Base-by-base conservation (phyloP, 192 early-diverging fungal genomes). In the Coemansia sp. region DNA sequence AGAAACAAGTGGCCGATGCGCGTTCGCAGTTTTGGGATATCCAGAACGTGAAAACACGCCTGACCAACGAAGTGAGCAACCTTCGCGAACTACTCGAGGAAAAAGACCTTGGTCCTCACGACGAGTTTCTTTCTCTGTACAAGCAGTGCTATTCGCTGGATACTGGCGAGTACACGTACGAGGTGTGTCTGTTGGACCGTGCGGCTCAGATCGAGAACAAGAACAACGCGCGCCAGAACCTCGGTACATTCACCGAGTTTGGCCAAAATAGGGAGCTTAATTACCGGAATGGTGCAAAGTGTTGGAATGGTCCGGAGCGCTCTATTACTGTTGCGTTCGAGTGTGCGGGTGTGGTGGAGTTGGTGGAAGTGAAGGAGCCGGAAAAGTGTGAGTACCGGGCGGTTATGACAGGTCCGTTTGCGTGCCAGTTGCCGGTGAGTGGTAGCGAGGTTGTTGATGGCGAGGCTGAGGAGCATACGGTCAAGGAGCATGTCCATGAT, bases 281-380 rank as follows among this genome's bases (percentile, higher is more conserved):
- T 61, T 94, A 89, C 66, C 76, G 75, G 6, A 68, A 85, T 59
- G 97, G 97, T 23, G 75, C 84, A 16, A 83, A 85, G 37, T 99
- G 97, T 82, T 99, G 97, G 97, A 95, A 97, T 64, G 97, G 95
- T 1, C 97, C 95, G 2, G 81, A 87, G 13, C 85, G 97, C 32
- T 92, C 91, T 7, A 76, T 90, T 3, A 85, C 85, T 49, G 84
- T 89, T 12, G 54, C 61, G 26, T 78, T 97, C 35, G 88, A 89
- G 61, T 99, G 97, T 74, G 93, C 91, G 1, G 61, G 66, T 0
- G 79, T 85, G 7, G 92, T 87, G 45, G 68, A 84, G 63, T 71
- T 98, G 16, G 32, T 89, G 0, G 73, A 83, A 8, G 91, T 97
- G 1, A 63, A 85, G 3, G 97, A 99, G 75, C 95, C 93, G 10